Conservation (phyloP, 2,329 filamentous ascomycete genomes). For the Aspergillus pseudoterreus region DNA sequence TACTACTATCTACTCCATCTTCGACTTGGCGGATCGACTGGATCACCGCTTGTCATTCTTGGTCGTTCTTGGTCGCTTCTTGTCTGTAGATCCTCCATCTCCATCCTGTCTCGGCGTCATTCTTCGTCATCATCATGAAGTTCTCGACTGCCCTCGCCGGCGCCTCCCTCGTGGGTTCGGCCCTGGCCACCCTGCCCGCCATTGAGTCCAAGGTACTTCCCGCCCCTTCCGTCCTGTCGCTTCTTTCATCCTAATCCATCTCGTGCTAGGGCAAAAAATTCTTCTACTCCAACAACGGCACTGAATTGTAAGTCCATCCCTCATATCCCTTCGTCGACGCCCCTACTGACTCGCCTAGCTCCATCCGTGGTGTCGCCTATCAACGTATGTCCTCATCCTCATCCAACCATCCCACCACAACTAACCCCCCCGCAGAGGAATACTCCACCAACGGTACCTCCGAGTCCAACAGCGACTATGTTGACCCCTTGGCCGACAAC, state of each 20-base stretch:
- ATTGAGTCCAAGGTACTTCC: conserved; percentile 60
- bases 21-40: conserved; percentile 7
- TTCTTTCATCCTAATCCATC: background rate
- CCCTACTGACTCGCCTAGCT: conserved; percentile 45
- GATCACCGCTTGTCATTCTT: conserved; percentile 8
- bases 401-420: background rate
- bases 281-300: conserved; percentile 80
- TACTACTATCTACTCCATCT: background rate
- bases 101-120: background rate
- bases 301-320: conserved; percentile 57
- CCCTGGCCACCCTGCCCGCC: conserved; percentile 52
- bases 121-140: conserved; percentile 49
- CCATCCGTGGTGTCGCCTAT: conserved; percentile 91
- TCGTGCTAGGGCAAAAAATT: conserved; percentile 68
- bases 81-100: conserved; percentile 7
- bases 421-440: conserved; percentile 40
- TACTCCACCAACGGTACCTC: conserved; percentile 47
- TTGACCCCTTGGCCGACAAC: conserved; percentile 75
- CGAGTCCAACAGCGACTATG: conserved; percentile 54
- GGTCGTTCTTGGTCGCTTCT: conserved; percentile 2
- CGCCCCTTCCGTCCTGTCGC: background rate
- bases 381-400: conserved; percentile 53
- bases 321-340: background rate
- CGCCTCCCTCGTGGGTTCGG: conserved; percentile 50
- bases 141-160: conserved; percentile 48